Percentiles rank a stretch among this genome's conserved stretches.
phyloP scores from a whole-genome alignment of 331 rosid species.

The Rhamnella rubrinervis region DNA sequence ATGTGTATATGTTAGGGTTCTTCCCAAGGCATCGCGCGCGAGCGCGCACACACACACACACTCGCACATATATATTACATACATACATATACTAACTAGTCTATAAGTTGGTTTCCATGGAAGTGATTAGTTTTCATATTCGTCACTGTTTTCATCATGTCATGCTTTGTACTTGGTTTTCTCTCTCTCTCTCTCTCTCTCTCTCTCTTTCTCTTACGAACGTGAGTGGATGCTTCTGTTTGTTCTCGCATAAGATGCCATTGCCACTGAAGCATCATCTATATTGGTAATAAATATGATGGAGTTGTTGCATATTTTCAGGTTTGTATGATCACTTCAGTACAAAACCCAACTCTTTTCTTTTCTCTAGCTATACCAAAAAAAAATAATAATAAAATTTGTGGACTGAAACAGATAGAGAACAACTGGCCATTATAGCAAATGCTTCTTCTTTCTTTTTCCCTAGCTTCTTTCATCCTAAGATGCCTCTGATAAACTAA shows the following conservation, averaged over 20 bases:
- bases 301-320: constrained; percentile 35
- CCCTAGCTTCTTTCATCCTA: constrained; percentile 30
- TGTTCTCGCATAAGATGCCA: constrained; percentile 36
- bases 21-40: constrained; percentile 15
- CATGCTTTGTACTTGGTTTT: constrained; percentile 22
- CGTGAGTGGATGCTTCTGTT: constrained; percentile 39
- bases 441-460: neutral
- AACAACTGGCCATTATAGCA: too few relatives aligned
- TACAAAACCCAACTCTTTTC: constrained; percentile 39
- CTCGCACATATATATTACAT: neutral
- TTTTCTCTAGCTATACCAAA: constrained; percentile 32
- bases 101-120: neutral
- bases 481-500: constrained; percentile 38
- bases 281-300: constrained; percentile 33
- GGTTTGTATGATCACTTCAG: constrained; percentile 37
- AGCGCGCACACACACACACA: neutral
- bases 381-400: too few relatives aligned
- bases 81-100: neutral
- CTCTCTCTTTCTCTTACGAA: constrained; percentile 2
- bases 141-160: constrained; percentile 18
- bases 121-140: neutral
- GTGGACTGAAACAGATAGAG: too few relatives aligned
- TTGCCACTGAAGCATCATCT: constrained; percentile 26
- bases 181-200: too few relatives aligned
- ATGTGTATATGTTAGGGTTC: constrained; percentile 43